phyloP scores from a whole-genome alignment of 2,329 filamentous ascomycete species.

The Rutstroemia sydowiana region DNA sequence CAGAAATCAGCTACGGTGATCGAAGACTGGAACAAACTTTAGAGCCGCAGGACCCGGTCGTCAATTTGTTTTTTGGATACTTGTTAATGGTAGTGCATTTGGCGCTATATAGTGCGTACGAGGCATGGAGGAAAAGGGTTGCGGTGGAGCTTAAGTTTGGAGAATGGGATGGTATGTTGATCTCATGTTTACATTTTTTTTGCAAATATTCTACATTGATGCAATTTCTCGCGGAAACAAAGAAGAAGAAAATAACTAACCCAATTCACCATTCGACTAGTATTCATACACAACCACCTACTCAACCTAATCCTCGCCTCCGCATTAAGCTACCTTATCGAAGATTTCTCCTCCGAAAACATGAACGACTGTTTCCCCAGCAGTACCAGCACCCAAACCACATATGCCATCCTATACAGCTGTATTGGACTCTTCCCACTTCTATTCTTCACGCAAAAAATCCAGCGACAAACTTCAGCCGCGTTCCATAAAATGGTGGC shows the following conservation, averaged over 20 bases:
- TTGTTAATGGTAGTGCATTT: slow-evolving; percentile 4
- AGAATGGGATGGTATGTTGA: slow-evolving; percentile 6
- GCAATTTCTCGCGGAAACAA: not conserved
- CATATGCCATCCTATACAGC: slow-evolving; percentile 3
- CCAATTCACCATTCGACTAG: not conserved
- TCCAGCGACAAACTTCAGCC: not conserved
- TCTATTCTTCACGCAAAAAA: not conserved
- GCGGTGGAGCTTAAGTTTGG: slow-evolving; percentile 5
- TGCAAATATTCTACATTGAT: not conserved
- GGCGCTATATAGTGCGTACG: slow-evolving; percentile 5
- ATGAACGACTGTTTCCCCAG: slow-evolving; percentile 7
- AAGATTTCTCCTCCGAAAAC: slow-evolving; percentile 7
- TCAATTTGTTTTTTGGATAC: slow-evolving; percentile 10
- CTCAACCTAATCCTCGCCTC: not conserved
- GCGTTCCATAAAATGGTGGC: not conserved
- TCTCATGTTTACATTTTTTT: no score
- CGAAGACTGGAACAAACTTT: slow-evolving; percentile 8
- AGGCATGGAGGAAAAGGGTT: slow-evolving; percentile 6
- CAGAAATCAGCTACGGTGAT: slow-evolving; percentile 5
- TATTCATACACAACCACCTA: slow-evolving; percentile 5
- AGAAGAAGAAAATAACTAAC: not conserved
- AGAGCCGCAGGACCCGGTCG: slow-evolving; percentile 8
- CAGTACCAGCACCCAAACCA: not conserved
- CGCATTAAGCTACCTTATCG: not conserved
- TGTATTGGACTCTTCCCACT: not conserved